These are phyloP conservation scores for Xylariaceae sp. DNA, from an alignment of 2,329 filamentous ascomycete species.

Conservation along the genomic window DNA sequence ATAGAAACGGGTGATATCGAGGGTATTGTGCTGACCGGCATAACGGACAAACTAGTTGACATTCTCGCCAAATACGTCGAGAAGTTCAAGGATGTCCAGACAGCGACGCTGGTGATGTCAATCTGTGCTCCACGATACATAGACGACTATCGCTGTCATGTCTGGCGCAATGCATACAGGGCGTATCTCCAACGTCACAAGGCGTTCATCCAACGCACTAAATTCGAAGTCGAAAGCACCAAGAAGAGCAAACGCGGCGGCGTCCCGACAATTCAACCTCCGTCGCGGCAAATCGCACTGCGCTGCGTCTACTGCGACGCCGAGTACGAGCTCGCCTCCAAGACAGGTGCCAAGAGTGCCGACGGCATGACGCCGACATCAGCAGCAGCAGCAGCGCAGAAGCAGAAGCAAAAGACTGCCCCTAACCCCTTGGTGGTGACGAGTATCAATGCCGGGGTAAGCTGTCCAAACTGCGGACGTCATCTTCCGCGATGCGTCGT, in stretches of 20 bases:
- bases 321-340: slow-evolving; percentile 45
- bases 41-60: slow-evolving; percentile 66
- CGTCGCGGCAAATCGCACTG: slow-evolving; percentile 65
- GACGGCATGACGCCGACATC: slow-evolving; percentile 1
- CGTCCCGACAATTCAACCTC: slow-evolving; percentile 55
- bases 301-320: slow-evolving; percentile 72
- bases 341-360: slow-evolving; percentile 21
- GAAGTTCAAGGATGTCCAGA: slow-evolving; percentile 73
- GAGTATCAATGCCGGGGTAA: slow-evolving; percentile 54
- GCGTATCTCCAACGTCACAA: slow-evolving; percentile 68
- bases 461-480: slow-evolving; percentile 61
- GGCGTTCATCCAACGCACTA: slow-evolving; percentile 67
- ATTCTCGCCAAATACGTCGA: slow-evolving; percentile 70
- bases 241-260: slow-evolving; percentile 62
- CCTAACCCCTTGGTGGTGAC: slow-evolving; percentile 52
- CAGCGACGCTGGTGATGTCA: slow-evolving; percentile 67
- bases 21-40: slow-evolving; percentile 70
- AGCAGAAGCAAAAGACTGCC: slow-evolving; percentile 23
- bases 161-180: slow-evolving; percentile 68
- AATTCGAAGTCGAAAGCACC: slow-evolving; percentile 73
- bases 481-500: slow-evolving; percentile 63
- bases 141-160: slow-evolving; percentile 66
- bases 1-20: slow-evolving; percentile 66
- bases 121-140: slow-evolving; percentile 72
- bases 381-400: slow-evolving; percentile 1